Base-by-base conservation (phyloP, 352 stramenopile species). In the Pythium rhizo-oryzae region DNA sequence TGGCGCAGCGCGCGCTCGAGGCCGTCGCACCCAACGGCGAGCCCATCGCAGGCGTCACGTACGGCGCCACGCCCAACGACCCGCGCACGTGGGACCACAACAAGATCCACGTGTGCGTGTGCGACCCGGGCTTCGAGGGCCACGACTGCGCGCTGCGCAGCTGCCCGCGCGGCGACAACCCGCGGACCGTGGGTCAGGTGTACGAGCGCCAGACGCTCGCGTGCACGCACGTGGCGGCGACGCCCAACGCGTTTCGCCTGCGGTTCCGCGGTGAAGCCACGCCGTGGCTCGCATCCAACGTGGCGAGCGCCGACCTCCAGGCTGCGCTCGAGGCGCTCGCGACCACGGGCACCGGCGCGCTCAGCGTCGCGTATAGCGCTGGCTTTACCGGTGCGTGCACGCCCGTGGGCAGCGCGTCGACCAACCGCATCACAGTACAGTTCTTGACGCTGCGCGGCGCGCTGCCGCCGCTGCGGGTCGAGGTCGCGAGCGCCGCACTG, bases 81-180 rank as follows among this genome's bases (percentile, higher is more conserved):
- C 81, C 84, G 0, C 70, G 67, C 47, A 90, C 82, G 8, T 98
- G 92, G 92, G 92, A 97, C 66, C 83, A 82, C 21, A 82, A 93
- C 74, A 93, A 93, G 62, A 92, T 98, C 47, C 75, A 92, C n/a
- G 91, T 87, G 28, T 98, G 92, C 74, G 30, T 89, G 28, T 98
- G 92, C 73, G 91, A 98, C 68, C 56, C 62, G 13, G 91, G 90
- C 8, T 98, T 87, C 43, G 71, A 83, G 33, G 89, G 89, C 28
- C 86, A 97, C 66, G 89, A 97, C 67, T 98, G 93, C 73, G 68
- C 78, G 7, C 68, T 69, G n/a, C 71, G 84, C 0, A 81, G 72
- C 21, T 93, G 86, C 60, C 84, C 84, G 33, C 77, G 69, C 15
- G 86, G 84, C 33, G 86, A 92, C 57, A 79, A 94, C 54, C 86